Conservation (phyloP, 139 green algal genomes). For the Picochlorum sp. region DNA sequence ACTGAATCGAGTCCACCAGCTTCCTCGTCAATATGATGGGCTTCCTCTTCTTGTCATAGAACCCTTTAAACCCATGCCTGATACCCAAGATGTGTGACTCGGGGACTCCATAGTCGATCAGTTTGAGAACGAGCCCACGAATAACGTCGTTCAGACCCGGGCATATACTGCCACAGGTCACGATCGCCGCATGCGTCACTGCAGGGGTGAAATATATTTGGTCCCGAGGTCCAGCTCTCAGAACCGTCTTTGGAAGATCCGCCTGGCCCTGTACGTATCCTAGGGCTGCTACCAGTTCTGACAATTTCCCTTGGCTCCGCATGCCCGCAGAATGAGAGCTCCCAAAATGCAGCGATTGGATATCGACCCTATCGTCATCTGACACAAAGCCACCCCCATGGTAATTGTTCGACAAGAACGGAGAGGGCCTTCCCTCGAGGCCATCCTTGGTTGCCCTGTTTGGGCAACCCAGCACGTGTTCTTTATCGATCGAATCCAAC, state of each 20-base stretch:
- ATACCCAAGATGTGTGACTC: constrained; percentile 87
- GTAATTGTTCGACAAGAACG: constrained; percentile 27
- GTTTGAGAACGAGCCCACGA: constrained; percentile 58
- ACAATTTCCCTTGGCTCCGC: neutral
- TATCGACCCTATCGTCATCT: constrained; percentile 24
- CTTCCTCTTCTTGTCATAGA: constrained; percentile 59
- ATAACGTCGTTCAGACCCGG: constrained; percentile 97
- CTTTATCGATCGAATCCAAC: neutral
- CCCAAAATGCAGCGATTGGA: constrained; percentile 29
- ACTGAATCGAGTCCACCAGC: constrained; percentile 86
- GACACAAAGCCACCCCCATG: constrained; percentile 28
- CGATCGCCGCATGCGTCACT: constrained; percentile 58
- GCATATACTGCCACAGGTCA: constrained; percentile 95
- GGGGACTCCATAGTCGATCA: constrained; percentile 73
- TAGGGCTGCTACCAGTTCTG: neutral
- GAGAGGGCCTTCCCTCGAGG: constrained; percentile 14
- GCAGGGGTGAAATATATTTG: constrained; percentile 78
- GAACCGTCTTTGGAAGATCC: constrained; percentile 11
- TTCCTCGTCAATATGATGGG: constrained; percentile 72
- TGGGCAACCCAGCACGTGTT: constrained; percentile 6
- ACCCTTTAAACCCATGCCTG: constrained; percentile 74
- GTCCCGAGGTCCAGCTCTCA: constrained; percentile 18
- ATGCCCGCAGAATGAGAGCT: constrained; percentile 8
- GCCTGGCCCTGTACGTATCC: too few relatives aligned
- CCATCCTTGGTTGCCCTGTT: constrained; percentile 20